These are phyloP conservation scores for Aspergillus brasiliensis DNA, from an alignment of 2,329 filamentous ascomycete species.

Conservation along the genomic window DNA sequence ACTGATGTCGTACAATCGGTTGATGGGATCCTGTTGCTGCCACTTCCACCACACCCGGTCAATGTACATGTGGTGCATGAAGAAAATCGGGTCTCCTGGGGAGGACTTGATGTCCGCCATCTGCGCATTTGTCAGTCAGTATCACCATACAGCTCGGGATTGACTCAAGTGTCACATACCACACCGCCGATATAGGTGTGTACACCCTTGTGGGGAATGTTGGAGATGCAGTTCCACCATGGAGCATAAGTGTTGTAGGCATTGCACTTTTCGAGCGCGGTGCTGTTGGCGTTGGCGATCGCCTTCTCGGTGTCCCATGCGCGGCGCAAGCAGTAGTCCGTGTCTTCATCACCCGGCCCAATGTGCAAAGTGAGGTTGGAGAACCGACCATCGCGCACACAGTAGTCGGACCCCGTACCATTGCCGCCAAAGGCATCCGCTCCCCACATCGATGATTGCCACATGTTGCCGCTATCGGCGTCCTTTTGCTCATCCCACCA, in stretches of 20 bases:
- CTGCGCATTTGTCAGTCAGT: neutral
- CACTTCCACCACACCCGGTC: constrained; percentile 12
- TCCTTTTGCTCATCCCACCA: constrained; percentile 13
- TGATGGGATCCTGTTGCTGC: constrained; percentile 9
- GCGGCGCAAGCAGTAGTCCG: constrained; percentile 13
- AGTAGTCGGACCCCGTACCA: constrained; percentile 6
- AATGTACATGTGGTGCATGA: constrained; percentile 14
- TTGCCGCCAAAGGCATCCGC: constrained; percentile 11
- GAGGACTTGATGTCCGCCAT: constrained; percentile 14
- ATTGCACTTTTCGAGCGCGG: constrained; percentile 1
- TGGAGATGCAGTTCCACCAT: constrained; percentile 13
- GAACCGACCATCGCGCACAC: constrained; percentile 12
- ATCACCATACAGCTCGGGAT: no score
- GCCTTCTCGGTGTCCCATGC: constrained; percentile 6
- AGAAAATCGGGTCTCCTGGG: constrained; percentile 12
- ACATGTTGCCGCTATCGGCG: constrained; percentile 13
- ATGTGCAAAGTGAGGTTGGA: constrained; percentile 13
- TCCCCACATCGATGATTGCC: constrained; percentile 11
- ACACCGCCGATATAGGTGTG: constrained; percentile 14
- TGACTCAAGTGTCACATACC: neutral
- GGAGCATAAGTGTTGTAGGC: constrained; percentile 9
- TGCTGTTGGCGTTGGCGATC: constrained; percentile 6
- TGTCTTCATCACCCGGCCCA: constrained; percentile 10
- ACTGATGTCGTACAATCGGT: constrained; percentile 12
- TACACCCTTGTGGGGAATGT: constrained; percentile 14